Evolutionary conservation across 306 rosid species (phyloP).

Genomic region (Geum urbanum): DNA sequence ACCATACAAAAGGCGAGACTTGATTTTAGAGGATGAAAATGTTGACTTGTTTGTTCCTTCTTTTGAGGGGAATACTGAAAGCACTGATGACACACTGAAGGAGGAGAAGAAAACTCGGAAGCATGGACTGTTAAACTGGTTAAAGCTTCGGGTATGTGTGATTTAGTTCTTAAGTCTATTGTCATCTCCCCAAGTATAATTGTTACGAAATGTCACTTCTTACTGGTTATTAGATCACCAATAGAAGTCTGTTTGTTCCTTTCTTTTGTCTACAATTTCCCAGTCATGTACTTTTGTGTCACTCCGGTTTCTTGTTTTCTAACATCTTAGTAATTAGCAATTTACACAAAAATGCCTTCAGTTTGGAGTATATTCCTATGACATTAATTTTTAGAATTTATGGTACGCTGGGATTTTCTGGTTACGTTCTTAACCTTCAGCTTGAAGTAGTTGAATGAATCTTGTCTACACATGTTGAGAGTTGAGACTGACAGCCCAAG

Average conservation of each 20-base stretch:
- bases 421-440: not conserved
- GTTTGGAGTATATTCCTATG: not conserved
- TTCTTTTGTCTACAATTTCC: slow-evolving; percentile 12
- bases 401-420: not conserved
- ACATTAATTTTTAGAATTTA: not conserved
- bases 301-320: not conserved
- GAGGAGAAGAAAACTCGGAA: slow-evolving; percentile 84
- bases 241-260: slow-evolving; percentile 14
- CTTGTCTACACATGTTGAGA: not conserved
- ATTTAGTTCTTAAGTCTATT: slow-evolving; percentile 7
- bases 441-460: not conserved
- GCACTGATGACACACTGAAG: slow-evolving; percentile 52
- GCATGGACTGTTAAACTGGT: slow-evolving; percentile 92
- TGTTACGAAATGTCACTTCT: not conserved
- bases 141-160: slow-evolving; percentile 77
- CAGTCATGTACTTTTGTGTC: slow-evolving; percentile 14
- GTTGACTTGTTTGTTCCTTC: slow-evolving; percentile 71
- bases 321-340: not conserved
- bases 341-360: not conserved
- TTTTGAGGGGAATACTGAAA: slow-evolving; percentile 62
- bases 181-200: not conserved
- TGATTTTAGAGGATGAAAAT: slow-evolving; percentile 83
- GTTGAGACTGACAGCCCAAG: not conserved
- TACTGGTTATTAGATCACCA: not conserved
- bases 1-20: slow-evolving; percentile 89